Evolutionary conservation across 2,329 filamentous ascomycete genomes (phyloP).

Genomic region (Helotiales sp.): DNA sequence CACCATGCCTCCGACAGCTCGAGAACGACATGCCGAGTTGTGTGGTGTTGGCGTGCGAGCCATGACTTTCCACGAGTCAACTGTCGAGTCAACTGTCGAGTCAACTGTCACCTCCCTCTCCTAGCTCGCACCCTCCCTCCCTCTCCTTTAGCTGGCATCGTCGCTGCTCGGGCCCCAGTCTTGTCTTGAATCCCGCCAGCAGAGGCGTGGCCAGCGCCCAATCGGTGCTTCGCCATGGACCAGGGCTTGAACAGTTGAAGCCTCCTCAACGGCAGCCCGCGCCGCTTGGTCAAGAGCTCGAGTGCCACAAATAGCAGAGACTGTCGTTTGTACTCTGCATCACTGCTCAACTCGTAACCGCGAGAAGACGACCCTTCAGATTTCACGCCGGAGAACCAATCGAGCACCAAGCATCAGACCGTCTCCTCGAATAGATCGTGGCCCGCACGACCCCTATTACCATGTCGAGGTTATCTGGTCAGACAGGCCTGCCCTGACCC

Average conservation of each 20-base stretch:
- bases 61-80: conserved; percentile 22
- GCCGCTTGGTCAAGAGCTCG: conserved; percentile 8
- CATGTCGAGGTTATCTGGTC: too few species aligned
- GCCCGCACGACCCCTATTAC: too few species aligned
- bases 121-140: neutral
- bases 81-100: too few species aligned
- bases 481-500: conserved; percentile 2
- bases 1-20: neutral
- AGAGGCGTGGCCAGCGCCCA: conserved; percentile 8
- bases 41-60: conserved; percentile 15
- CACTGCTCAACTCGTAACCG: conserved; percentile 11
- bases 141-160: neutral
- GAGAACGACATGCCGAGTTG: neutral
- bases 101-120: too few species aligned
- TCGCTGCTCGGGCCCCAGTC: conserved; percentile 14
- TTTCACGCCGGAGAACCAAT: neutral
- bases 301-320: neutral
- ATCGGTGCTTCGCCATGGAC: conserved; percentile 13
- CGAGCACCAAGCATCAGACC: neutral
- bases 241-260: conserved; percentile 1
- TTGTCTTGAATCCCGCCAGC: conserved; percentile 18
- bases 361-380: neutral
- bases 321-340: conserved; percentile 7
- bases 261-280: conserved; percentile 12
- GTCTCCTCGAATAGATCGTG: neutral